phyloP scores from a whole-genome alignment of 495 filamentous ascomycete species.

The Trichodelitschia bisporula region DNA sequence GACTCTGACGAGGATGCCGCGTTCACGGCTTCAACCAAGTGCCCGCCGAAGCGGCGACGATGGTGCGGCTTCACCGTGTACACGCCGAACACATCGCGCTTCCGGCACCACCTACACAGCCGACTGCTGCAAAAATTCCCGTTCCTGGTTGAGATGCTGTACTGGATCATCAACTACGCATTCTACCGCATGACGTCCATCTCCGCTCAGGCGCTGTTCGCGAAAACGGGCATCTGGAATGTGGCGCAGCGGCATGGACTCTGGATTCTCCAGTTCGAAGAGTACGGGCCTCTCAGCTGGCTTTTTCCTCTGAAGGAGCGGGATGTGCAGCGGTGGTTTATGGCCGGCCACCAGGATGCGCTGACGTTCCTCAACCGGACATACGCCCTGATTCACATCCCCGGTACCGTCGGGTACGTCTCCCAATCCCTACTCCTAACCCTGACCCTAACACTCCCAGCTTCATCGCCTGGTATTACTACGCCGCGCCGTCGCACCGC shows the following conservation, averaged over 20 bases:
- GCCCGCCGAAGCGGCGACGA: slow-evolving; percentile 21
- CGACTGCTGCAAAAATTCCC: slow-evolving; percentile 17
- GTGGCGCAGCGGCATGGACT: slow-evolving; percentile 39
- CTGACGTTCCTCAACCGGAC: slow-evolving; percentile 35
- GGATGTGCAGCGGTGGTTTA: slow-evolving; percentile 34
- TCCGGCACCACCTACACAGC: slow-evolving; percentile 28
- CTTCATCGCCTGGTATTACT: slow-evolving; percentile 44
- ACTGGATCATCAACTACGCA: slow-evolving; percentile 29
- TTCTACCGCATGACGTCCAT: slow-evolving; percentile 37
- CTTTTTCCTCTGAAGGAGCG: slow-evolving; percentile 30
- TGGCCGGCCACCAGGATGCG: slow-evolving; percentile 25
- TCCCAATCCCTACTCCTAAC: neutral
- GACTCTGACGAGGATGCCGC: slow-evolving; percentile 13
- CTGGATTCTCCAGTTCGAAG: slow-evolving; percentile 35
- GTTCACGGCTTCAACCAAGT: slow-evolving; percentile 12
- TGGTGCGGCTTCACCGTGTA: slow-evolving; percentile 22
- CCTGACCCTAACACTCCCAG: slow-evolving; percentile 11
- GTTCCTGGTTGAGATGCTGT: slow-evolving; percentile 13
- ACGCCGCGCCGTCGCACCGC: slow-evolving; percentile 26
- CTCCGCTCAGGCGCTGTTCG: slow-evolving; percentile 30
- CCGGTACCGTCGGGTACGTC: slow-evolving; percentile 36
- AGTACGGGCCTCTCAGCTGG: slow-evolving; percentile 25
- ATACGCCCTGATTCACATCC: slow-evolving; percentile 42
- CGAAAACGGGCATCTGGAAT: slow-evolving; percentile 34
- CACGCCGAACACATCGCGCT: slow-evolving; percentile 33